Evolutionary conservation across 441 rosid genomes (phyloP).

Genomic region (Jatropha multifida): DNA sequence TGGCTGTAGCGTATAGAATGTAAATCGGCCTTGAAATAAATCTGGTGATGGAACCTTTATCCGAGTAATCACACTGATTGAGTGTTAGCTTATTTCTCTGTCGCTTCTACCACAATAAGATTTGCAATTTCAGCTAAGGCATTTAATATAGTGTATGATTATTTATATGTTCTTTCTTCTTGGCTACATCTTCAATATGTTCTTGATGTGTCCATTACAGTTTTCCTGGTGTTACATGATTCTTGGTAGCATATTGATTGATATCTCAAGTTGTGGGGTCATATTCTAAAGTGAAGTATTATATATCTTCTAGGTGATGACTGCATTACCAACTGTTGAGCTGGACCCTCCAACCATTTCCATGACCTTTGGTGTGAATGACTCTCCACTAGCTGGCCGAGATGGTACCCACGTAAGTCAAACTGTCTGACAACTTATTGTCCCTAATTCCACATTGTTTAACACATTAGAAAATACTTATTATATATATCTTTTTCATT

Average conservation of each 20-base stretch:
- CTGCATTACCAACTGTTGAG: slow-evolving; percentile 76
- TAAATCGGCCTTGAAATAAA: not conserved
- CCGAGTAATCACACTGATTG: not conserved
- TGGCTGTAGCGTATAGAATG: not conserved
- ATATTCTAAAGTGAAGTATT: not conserved
- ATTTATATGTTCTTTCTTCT: not conserved
- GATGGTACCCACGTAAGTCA: slow-evolving; percentile 83
- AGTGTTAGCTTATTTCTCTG: not conserved
- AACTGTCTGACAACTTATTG: not conserved
- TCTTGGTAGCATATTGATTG: not conserved
- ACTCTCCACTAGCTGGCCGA: slow-evolving; percentile 96
- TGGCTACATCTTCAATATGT: not conserved
- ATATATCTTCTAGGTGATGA: slow-evolving; percentile 55
- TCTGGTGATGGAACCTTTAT: not conserved
- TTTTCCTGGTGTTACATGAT: not conserved
- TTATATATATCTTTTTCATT: not conserved
- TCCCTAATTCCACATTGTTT: not conserved
- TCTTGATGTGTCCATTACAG: not conserved
- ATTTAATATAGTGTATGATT: not conserved
- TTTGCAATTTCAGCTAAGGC: not conserved
- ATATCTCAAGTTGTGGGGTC: slow-evolving; percentile 4
- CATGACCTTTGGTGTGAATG: slow-evolving; percentile 96
- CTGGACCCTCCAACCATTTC: slow-evolving; percentile 98
- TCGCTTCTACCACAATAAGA: not conserved
- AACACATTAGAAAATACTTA: not conserved